phyloP scores from a whole-genome alignment of 345 rosid genomes.

The Pistacia atlantica region DNA sequence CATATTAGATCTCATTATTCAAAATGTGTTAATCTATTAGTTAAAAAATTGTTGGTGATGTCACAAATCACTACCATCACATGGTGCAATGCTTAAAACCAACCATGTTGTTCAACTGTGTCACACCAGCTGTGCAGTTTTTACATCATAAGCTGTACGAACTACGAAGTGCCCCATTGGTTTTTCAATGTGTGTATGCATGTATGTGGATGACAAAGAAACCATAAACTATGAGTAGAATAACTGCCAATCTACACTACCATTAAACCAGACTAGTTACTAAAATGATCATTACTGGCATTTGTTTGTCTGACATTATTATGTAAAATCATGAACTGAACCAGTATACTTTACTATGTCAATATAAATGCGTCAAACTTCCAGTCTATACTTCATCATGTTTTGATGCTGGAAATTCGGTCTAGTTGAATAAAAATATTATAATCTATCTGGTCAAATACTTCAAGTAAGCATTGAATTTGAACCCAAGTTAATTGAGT shows the following conservation, averaged over 20 bases:
- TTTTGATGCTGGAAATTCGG: not conserved
- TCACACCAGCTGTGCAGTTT: not conserved
- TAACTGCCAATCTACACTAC: not conserved
- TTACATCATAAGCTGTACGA: not conserved
- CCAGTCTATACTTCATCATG: not conserved
- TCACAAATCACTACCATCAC: not conserved
- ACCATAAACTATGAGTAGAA: not conserved
- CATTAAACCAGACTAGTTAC: not conserved
- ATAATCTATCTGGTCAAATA: not conserved
- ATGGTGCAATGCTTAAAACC: not conserved
- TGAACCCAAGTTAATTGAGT: not conserved
- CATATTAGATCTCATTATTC: not conserved
- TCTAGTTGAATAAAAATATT: not conserved
- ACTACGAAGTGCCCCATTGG: not conserved
- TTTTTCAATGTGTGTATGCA: not conserved
- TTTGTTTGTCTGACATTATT: not conserved
- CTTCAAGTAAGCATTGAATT: not conserved
- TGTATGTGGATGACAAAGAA: not conserved
- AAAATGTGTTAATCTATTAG: not conserved
- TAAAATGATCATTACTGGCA: not conserved
- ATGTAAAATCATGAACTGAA: not conserved
- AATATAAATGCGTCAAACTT: not conserved
- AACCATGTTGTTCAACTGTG: not conserved
- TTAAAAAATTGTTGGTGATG: not conserved
- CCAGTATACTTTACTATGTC: not conserved